Base-by-base conservation (phyloP, 495 filamentous ascomycete genomes). In the Xylaria palmicola region DNA sequence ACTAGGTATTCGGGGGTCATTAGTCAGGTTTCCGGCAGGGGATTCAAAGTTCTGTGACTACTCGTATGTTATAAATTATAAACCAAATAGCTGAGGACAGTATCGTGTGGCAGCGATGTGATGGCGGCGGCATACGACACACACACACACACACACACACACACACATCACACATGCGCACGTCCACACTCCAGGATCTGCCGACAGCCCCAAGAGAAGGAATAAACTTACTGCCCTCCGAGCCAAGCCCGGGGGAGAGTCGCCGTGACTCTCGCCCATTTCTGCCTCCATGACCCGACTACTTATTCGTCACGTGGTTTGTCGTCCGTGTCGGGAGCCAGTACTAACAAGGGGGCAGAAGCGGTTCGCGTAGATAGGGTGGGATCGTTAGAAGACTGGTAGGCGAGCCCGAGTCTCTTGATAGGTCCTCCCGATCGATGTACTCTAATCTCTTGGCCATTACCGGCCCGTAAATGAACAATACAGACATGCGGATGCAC, bases 1-100 rank as follows among this genome's bases (percentile, higher is more conserved):
- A 75, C 73, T 75, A 34, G 32, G 6, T 36, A 47, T 44, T 30
- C 41, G 32, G 20, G 20, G n/a, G 26, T 53, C 29, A 20, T 60
- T 36, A 40, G 48, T 29, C 17, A 43, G n/a, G 36, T 43, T 20
- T n/a, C n/a, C n/a, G n/a, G n/a, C n/a, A n/a, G n/a, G n/a, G n/a
- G n/a, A n/a, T n/a, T n/a, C n/a, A n/a, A n/a, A n/a, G n/a, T n/a
- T n/a, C n/a, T n/a, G n/a, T n/a, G n/a, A n/a, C n/a, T n/a, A n/a
- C n/a, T n/a, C n/a, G n/a, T n/a, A n/a, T n/a, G n/a, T n/a, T n/a
- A n/a, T n/a, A n/a, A n/a, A n/a, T n/a, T n/a, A n/a, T n/a, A n/a
- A n/a, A n/a, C n/a, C n/a, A 36, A 13, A 13, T 36, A 13, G 7
- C 26, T 48, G n/a, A 0, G 17, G 26, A 27, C 19, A 12, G 26